Base-by-base conservation (phyloP, 768 basidiomycete species). In the Suillus sp. region DNA sequence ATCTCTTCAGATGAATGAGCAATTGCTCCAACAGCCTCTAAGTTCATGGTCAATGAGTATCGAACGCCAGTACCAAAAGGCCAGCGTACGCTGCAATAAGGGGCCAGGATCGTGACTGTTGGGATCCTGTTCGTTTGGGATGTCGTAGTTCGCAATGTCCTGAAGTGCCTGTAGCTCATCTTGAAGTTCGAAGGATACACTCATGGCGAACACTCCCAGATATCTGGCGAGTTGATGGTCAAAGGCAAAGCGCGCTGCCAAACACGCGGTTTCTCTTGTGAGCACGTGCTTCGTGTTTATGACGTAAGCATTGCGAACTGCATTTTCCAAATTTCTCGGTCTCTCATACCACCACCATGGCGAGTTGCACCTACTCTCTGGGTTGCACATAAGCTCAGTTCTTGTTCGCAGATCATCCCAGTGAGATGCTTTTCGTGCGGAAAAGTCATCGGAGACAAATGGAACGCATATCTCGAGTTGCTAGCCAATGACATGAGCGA, bases 341-440 rank as follows among this genome's bases (percentile, higher is more conserved):
- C 34, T 37, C 25, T 20, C 35, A 45, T 58, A 72, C 60, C n/a
- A 56, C 62, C 59, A 68, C 65, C 60, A 75, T 76, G 74, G 75
- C 68, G 43, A 64, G 75, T 43, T 16, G 32, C 30, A 8, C 22
- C 32, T 9, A 14, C 16, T 10, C n/a, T 9, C 4, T 4, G n/a
- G 16, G 48, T 22, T 22, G 10, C 18, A 1, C 6, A 59, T 16
- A 38, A 20, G 25, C 9, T 32, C 38, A 18, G n/a, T 56, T 48
- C 2, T 45, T 13, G 30, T 18, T 25, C 4, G 9, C 25, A 96
- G 96, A 99, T 98, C 65, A 96, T 97, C 67, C 95, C 96, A 53
- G 93, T 98, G 9, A 88, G 96, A 48, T 96, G 95, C 68, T 97
- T 97, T 73, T 94, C 95, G 18, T 96, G 95, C 72, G 96, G 96